phyloP scores from a whole-genome alignment of 495 filamentous ascomycete genomes.

The Cairneyella variabilis region DNA sequence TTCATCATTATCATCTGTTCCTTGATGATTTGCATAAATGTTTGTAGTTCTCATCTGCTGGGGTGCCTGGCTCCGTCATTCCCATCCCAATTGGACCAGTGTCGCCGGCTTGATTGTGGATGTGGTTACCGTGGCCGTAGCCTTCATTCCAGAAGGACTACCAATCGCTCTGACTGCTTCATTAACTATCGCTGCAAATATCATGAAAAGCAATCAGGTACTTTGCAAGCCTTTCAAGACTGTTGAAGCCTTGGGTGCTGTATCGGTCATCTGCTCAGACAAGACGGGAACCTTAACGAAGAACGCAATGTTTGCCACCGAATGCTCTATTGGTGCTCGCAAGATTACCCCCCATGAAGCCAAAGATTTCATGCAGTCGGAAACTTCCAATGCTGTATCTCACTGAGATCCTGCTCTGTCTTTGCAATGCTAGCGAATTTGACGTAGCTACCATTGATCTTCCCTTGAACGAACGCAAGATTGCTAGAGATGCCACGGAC shows the following conservation, averaged over 20 bases:
- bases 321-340: conserved; percentile 40
- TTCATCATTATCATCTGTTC: conserved; percentile 60
- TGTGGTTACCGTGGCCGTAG: conserved; percentile 62
- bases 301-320: conserved; percentile 59
- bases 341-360: conserved; percentile 35
- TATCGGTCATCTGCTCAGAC: conserved; percentile 51
- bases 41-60: conserved; percentile 52
- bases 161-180: conserved; percentile 60
- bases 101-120: conserved; percentile 60
- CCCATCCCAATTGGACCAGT: conserved; percentile 59
- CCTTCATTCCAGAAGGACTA: conserved; percentile 69
- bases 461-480: conserved; percentile 48
- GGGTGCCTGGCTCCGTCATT: conserved; percentile 57
- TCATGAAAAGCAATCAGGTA: conserved; percentile 30
- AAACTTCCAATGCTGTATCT: conserved; percentile 27
- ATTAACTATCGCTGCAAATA: conserved; percentile 35
- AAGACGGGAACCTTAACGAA: conserved; percentile 42
- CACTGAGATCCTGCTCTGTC: conserved; percentile 45
- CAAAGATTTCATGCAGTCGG: conserved; percentile 30
- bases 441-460: conserved; percentile 52
- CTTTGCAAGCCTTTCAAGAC: conserved; percentile 23
- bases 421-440: conserved; percentile 69
- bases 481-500: conserved; percentile 70
- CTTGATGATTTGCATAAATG: conserved; percentile 49
- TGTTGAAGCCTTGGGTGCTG: conserved; percentile 64